Evolutionary conservation across 2,329 filamentous ascomycete genomes (phyloP).

Genomic region (Xylariaceae sp.): DNA sequence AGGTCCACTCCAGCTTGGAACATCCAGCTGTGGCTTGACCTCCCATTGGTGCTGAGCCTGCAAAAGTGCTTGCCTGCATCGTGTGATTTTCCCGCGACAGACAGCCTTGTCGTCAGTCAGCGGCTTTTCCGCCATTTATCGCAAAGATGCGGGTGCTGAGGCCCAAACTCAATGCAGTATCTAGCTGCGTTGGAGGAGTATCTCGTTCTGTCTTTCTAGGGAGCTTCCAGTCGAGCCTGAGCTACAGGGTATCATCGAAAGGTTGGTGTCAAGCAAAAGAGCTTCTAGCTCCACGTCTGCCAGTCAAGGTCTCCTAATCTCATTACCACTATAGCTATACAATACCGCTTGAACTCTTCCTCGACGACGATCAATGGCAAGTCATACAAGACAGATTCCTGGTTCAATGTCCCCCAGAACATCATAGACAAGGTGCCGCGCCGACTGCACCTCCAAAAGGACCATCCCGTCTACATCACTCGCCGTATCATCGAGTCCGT

Average conservation of each 20-base stretch:
- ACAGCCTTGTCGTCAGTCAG: background rate
- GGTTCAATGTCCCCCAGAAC: slow-evolving; percentile 78
- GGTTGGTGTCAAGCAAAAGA: slow-evolving; percentile 16
- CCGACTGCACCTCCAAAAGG: slow-evolving; percentile 80
- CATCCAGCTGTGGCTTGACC: too few relatives aligned
- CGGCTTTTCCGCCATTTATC: slow-evolving; percentile 10
- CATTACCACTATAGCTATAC: slow-evolving; percentile 10
- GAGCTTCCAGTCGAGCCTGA: too few relatives aligned
- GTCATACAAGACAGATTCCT: slow-evolving; percentile 65
- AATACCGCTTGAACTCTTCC: slow-evolving; percentile 2
- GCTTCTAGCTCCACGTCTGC: background rate
- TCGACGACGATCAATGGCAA: slow-evolving; percentile 57
- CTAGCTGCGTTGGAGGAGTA: too few relatives aligned
- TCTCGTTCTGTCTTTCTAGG: too few relatives aligned
- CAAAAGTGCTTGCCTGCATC: too few relatives aligned
- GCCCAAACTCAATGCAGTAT: too few relatives aligned
- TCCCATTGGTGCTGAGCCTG: too few relatives aligned
- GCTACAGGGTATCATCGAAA: slow-evolving; percentile 14
- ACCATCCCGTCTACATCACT: slow-evolving; percentile 89
- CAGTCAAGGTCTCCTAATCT: slow-evolving; percentile 3
- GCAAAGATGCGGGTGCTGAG: too few relatives aligned
- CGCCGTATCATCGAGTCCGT: slow-evolving; percentile 87
- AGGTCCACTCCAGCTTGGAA: too few relatives aligned
- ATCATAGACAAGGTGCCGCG: slow-evolving; percentile 72
- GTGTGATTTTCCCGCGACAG: background rate